Evolutionary conservation across 495 filamentous ascomycete species (phyloP).

Genomic region (Lophiostoma macrostomum): DNA sequence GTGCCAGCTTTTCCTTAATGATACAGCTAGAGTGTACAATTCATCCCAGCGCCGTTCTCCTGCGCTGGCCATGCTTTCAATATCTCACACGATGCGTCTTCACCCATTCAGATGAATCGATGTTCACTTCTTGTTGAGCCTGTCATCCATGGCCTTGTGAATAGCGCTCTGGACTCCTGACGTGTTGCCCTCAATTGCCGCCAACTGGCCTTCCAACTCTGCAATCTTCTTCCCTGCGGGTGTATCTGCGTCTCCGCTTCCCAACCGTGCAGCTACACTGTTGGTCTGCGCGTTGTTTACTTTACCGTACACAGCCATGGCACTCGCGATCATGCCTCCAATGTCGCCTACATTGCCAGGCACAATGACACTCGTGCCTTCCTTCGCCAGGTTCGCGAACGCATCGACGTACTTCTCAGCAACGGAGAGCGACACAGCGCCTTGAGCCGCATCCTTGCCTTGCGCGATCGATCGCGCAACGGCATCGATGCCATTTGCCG

Average conservation of each 20-base stretch:
- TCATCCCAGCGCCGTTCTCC: background rate
- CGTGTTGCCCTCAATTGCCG: conserved; percentile 9
- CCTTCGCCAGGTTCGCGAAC: conserved; percentile 84
- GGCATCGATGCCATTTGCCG: conserved; percentile 80
- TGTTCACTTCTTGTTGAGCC: conserved; percentile 26
- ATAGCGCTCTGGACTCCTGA: conserved; percentile 18
- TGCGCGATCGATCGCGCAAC: conserved; percentile 70
- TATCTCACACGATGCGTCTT: too few relatives aligned
- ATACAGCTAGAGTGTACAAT: too few relatives aligned
- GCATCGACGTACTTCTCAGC: conserved; percentile 98
- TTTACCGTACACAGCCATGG: conserved; percentile 93
- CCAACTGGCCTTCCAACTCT: conserved; percentile 26
- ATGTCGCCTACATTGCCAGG: conserved; percentile 98
- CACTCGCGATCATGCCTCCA: conserved; percentile 93
- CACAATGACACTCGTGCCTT: conserved; percentile 90
- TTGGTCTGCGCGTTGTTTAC: conserved; percentile 81
- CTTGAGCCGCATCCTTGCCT: conserved; percentile 70
- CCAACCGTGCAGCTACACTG: conserved; percentile 55
- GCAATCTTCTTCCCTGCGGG: conserved; percentile 24
- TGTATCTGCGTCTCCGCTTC: background rate
- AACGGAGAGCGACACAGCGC: conserved; percentile 78
- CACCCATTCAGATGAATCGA: too few relatives aligned
- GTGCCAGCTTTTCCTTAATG: too few relatives aligned
- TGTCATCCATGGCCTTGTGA: conserved; percentile 28
- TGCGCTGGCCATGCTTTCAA: background rate